phyloP scores from a whole-genome alignment of 75 land plant species.

The Isoetes taiwanensis region DNA sequence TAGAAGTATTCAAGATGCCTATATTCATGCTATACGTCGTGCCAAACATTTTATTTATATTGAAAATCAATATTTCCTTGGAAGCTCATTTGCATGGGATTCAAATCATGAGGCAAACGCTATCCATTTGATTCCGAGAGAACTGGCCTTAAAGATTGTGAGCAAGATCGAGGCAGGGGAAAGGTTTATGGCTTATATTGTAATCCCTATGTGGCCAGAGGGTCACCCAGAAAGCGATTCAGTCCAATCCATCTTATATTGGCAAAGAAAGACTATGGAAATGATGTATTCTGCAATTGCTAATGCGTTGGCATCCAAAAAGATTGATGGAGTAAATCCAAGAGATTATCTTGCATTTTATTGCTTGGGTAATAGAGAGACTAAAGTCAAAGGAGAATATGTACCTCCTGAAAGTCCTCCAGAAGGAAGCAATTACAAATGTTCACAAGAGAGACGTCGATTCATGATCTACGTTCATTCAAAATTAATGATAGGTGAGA shows the following conservation, averaged over 20 bases:
- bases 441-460: constrained; percentile 29
- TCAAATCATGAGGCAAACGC: constrained; percentile 40
- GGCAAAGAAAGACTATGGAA: constrained; percentile 27
- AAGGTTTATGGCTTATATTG: constrained; percentile 51
- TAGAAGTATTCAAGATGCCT: constrained; percentile 33
- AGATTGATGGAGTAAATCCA: constrained; percentile 7
- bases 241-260: constrained; percentile 32
- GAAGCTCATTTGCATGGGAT: constrained; percentile 35
- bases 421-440: constrained; percentile 19
- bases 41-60: constrained; percentile 40
- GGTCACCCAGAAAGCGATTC: constrained; percentile 41
- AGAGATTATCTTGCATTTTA: constrained; percentile 41
- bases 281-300: constrained; percentile 37
- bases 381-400: constrained; percentile 13
- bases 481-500: constrained; percentile 46
- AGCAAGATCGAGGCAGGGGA: constrained; percentile 89
- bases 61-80: constrained; percentile 52
- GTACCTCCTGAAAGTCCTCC: constrained; percentile 20
- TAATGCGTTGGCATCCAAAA: constrained; percentile 22
- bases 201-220: constrained; percentile 89
- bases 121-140: constrained; percentile 60
- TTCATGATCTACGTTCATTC: constrained; percentile 45
- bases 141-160: constrained; percentile 64
- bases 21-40: constrained; percentile 35
- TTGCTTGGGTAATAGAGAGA: constrained; percentile 48